A percentile compares a stretch with the other conserved stretches of the same genome.
Conservation (phyloP, 2,329 filamentous ascomycete genomes). For the Aspergillus arachidicola region DNA sequence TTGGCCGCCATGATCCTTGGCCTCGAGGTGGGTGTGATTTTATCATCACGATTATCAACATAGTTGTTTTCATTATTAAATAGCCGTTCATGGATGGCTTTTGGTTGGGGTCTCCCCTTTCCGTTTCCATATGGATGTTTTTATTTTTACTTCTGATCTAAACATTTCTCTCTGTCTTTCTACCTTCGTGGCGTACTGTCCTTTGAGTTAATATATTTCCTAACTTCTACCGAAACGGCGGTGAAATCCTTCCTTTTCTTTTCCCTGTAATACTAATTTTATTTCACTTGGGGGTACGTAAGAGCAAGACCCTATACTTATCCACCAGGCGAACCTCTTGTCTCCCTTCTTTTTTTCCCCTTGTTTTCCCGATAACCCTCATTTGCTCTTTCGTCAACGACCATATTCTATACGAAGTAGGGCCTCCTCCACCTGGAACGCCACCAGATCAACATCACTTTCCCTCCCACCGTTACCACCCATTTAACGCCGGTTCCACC, state of each 20-base stretch:
- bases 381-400: background rate
- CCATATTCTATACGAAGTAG: background rate
- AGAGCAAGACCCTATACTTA: background rate
- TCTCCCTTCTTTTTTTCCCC: background rate
- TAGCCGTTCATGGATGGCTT: background rate
- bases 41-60: background rate
- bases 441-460: background rate
- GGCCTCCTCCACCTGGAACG: background rate
- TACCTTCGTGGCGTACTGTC: background rate
- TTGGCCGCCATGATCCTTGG: background rate
- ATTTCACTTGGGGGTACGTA: background rate
- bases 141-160: background rate
- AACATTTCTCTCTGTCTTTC: background rate
- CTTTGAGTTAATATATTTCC: background rate
- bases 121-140: background rate
- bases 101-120: background rate
- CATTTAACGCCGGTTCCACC: slow-evolving; percentile 2
- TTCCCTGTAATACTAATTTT: background rate
- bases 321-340: background rate
- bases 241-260: slow-evolving; percentile 1
- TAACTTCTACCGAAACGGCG: background rate
- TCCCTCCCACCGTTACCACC: background rate
- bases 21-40: background rate
- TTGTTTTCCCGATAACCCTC: background rate
- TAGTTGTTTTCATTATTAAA: background rate